phyloP scores from a whole-genome alignment of 2,329 filamentous ascomycete genomes.

The Cladosporium oxysporum region DNA sequence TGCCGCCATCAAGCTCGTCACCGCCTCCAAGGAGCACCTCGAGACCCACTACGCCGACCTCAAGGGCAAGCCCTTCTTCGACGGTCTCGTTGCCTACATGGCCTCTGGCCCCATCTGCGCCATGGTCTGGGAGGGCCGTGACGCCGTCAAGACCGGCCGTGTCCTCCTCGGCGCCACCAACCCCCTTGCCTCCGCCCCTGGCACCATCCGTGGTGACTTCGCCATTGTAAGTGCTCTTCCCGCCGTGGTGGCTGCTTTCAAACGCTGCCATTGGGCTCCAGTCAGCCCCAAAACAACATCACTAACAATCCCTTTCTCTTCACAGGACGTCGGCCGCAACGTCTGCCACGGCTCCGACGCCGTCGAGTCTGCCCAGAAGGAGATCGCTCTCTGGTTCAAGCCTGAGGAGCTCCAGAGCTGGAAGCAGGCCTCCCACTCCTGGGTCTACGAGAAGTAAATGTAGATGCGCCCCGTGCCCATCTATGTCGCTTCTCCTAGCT shows the following conservation, averaged over 20 bases:
- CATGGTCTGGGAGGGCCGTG: slow-evolving; percentile 99
- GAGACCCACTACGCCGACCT: slow-evolving; percentile 98
- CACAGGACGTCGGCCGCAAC: slow-evolving; percentile 83
- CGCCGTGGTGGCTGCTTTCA: not conserved
- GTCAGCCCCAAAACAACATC: not conserved
- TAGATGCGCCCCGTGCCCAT: not conserved
- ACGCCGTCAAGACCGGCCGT: slow-evolving; percentile 98
- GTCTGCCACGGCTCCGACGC: slow-evolving; percentile 99
- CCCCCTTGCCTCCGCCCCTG: slow-evolving; percentile 88
- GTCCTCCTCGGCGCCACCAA: slow-evolving; percentile 98
- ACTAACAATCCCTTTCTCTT: not conserved
- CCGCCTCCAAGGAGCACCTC: slow-evolving; percentile 89
- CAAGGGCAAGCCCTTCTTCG: slow-evolving; percentile 93
- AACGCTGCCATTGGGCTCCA: not conserved
- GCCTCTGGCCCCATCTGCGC: slow-evolving; percentile 92
- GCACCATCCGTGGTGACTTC: slow-evolving; percentile 96
- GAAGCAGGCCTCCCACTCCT: slow-evolving; percentile 82
- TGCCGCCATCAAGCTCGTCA: slow-evolving; percentile 91
- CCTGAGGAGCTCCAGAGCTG: slow-evolving; percentile 80
- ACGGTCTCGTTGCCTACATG: slow-evolving; percentile 95
- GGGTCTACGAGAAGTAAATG: slow-evolving; percentile 89
- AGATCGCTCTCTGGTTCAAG: slow-evolving; percentile 99
- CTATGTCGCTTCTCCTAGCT: not conserved
- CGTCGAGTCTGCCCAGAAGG: slow-evolving; percentile 99
- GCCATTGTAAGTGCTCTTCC: slow-evolving; percentile 59